Evolutionary conservation across 768 basidiomycete genomes (phyloP).

Genomic region (Boletales sp.): DNA sequence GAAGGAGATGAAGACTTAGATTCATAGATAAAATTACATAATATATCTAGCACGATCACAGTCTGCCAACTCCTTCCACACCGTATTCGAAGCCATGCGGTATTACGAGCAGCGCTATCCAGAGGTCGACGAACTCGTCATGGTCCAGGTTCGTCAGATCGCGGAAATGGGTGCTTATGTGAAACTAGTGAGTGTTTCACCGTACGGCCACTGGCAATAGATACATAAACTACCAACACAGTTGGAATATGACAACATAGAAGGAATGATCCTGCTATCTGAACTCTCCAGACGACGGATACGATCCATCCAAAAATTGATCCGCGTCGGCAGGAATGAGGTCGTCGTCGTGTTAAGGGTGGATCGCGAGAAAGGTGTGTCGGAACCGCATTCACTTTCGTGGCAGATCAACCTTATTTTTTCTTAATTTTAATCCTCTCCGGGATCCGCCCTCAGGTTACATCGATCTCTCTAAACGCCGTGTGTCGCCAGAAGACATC

Average conservation of each 20-base stretch:
- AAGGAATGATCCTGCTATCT: slow-evolving; percentile 99
- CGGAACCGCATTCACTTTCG: not conserved
- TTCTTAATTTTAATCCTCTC: too few species aligned
- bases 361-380: slow-evolving; percentile 95
- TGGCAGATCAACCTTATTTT: not conserved
- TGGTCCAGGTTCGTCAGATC: slow-evolving; percentile 99
- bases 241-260: slow-evolving; percentile 99
- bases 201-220: not conserved
- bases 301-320: slow-evolving; percentile 95
- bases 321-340: slow-evolving; percentile 95
- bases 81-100: slow-evolving; percentile 51
- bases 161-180: slow-evolving; percentile 99
- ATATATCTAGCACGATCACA: not conserved
- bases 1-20: slow-evolving; percentile 11
- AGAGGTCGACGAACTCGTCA: slow-evolving; percentile 96
- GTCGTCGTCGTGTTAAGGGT: slow-evolving; percentile 97
- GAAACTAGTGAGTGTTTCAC: slow-evolving; percentile 69
- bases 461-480: slow-evolving; percentile 97
- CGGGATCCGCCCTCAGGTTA: slow-evolving; percentile 56
- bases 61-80: too few species aligned
- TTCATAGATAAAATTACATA: slow-evolving; percentile 6
- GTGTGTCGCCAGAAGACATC: slow-evolving; percentile 97
- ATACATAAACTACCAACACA: slow-evolving; percentile 27
- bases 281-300: slow-evolving; percentile 96
- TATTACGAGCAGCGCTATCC: slow-evolving; percentile 94